Evolutionary conservation across 2,329 filamentous ascomycete genomes (phyloP).

Genomic region (Remersonia thermophila): DNA sequence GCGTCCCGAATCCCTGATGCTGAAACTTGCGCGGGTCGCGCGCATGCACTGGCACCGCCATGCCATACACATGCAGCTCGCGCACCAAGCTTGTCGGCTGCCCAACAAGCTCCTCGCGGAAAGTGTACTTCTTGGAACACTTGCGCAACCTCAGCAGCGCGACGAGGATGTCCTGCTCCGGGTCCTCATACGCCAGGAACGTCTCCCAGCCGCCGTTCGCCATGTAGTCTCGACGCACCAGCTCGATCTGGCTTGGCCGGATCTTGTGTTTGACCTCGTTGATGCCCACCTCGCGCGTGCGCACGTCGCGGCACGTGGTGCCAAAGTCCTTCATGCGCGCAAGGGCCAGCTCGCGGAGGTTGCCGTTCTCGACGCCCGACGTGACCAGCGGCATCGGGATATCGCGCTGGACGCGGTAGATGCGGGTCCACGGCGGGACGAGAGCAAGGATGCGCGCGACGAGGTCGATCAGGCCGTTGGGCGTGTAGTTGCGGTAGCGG

Average conservation of each 20-base stretch:
- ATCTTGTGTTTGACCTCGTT: conserved; percentile 99
- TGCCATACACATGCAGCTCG: conserved; percentile 93
- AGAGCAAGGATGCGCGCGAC: conserved; percentile 92
- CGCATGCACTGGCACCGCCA: conserved; percentile 92
- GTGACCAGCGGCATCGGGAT: conserved; percentile 99
- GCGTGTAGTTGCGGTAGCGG: conserved; percentile 96
- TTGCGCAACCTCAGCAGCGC: conserved; percentile 79
- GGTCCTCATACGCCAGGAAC: conserved; percentile 94
- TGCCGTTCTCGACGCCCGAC: conserved; percentile 94
- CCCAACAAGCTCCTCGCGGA: conserved; percentile 70
- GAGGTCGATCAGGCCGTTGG: conserved; percentile 89
- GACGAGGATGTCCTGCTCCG: conserved; percentile 95
- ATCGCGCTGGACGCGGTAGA: conserved; percentile 95
- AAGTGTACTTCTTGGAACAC: conserved; percentile 85
- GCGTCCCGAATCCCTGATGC: conserved; percentile 90
- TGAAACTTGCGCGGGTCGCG: conserved; percentile 94
- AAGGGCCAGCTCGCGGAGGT: conserved; percentile 81
- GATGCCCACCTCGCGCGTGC: conserved; percentile 91
- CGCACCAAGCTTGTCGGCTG: conserved; percentile 88
- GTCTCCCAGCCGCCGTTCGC: conserved; percentile 98
- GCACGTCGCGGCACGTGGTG: conserved; percentile 89
- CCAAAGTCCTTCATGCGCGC: conserved; percentile 99
- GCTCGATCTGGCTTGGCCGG: conserved; percentile 85
- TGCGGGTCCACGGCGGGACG: conserved; percentile 93
- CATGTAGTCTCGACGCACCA: conserved; percentile 83